A percentile compares a stretch with the other conserved stretches of the same genome.
Conservation (phyloP, 306 rosid species). For the Hylodesmum podocarpum region DNA sequence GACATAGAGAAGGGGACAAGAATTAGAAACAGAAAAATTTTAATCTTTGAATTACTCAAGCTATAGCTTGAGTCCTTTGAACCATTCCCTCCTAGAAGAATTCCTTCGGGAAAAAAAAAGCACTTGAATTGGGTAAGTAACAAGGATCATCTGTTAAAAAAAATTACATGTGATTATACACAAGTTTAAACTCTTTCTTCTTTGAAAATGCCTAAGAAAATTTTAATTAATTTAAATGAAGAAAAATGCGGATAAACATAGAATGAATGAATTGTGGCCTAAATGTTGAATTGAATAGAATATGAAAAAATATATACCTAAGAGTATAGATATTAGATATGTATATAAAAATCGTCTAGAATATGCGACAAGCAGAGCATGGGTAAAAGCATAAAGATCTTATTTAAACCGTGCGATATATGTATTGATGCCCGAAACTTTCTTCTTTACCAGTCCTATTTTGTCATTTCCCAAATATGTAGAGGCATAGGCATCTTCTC, state of each 20-base stretch:
- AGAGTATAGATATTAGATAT: neutral
- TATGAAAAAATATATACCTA: neutral
- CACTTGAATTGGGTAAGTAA: neutral
- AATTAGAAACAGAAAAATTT: neutral
- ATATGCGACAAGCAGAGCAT: neutral
- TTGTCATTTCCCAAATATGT: conserved; percentile 48
- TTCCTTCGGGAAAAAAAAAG: neutral
- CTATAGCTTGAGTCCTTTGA: neutral
- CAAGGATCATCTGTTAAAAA: neutral
- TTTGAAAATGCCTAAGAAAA: neutral
- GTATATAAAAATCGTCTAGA: neutral
- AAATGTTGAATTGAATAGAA: neutral
- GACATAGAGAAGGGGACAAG: neutral
- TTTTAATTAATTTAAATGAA: neutral
- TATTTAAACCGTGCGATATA: conserved; percentile 52
- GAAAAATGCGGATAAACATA: neutral
- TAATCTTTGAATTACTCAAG: neutral
- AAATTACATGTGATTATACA: neutral
- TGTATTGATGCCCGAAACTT: conserved; percentile 25
- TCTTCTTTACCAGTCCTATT: conserved; percentile 36
- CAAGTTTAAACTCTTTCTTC: neutral
- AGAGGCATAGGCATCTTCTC: conserved; percentile 43
- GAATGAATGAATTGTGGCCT: neutral
- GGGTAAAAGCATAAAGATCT: conserved; percentile 25
- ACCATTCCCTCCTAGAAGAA: neutral